Base-by-base conservation (phyloP, 1,284 basidiomycete species). In the Puccinia novopanici region DNA sequence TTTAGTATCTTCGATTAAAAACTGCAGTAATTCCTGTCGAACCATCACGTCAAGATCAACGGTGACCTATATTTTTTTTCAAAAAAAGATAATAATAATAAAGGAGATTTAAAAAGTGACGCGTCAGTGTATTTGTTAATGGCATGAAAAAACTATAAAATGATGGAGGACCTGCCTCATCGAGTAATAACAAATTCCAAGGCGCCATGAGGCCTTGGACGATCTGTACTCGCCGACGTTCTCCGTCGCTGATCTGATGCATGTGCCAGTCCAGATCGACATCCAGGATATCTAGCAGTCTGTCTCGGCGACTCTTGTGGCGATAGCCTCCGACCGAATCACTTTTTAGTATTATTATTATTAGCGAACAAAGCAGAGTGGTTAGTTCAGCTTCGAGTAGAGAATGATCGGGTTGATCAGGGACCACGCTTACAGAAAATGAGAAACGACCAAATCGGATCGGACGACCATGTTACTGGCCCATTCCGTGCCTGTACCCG, bases 41-140 rank as follows among this genome's bases (percentile, higher is more conserved):
- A 99, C 97, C 55, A 98, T 90, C 8, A 98, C 95, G 84, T 99
- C 97, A n/a, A 99, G 88, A 86, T 99, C 97, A 48, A 99, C 97
- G 0, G 96, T 99, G 75, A 98, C 93, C 92, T 88, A 45, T 0
- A 45, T 8, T 6, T 45, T 6, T 45, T 45, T 45, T 15, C 45
- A 45, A 45, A 45, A 45, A 45, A 6, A 45, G 8, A 15, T n/a
- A n/a, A n/a, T n/a, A n/a, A n/a, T n/a, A n/a, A n/a, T n/a, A 15
- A 40, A 27, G 42, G 37, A 30, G 24, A 59, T 63, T n/a, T n/a
- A n/a, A 6, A 59, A 30, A 24, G 37, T 63, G 34, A 45, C 15
- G 54, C 30, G 1, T 52, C 68, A 72, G 19, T 48, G 4, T n/a
- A 2, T 50, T 34, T 22, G 27, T 24, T 19, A 27, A 34, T 13